Evolutionary conservation across 176 grass and related monocot species (phyloP).

Genomic region (Eleusine coracana): DNA sequence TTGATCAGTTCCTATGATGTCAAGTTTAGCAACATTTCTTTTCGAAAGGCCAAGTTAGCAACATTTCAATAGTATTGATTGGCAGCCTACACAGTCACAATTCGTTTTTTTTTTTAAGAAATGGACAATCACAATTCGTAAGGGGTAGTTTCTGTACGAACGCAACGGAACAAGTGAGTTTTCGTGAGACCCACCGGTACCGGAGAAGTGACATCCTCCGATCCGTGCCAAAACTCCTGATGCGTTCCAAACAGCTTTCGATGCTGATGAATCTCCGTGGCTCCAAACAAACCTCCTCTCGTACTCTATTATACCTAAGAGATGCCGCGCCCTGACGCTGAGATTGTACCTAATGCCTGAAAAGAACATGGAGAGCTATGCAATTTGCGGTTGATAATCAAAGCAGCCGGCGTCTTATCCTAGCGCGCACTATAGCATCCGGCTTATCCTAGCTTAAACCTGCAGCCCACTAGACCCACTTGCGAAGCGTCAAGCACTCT

Average conservation of each 20-base stretch:
- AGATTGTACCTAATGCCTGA: neutral
- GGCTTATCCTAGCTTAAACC: slow-evolving; percentile 28
- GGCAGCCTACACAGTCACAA: neutral
- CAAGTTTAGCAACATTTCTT: neutral
- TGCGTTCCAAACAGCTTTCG: neutral
- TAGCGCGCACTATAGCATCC: neutral
- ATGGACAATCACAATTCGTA: neutral
- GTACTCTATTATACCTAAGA: neutral
- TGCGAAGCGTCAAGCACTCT: neutral
- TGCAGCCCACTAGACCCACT: slow-evolving; percentile 1
- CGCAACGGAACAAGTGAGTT: neutral
- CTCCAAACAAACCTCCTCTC: neutral
- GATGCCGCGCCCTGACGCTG: slow-evolving; percentile 14
- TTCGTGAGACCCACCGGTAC: neutral
- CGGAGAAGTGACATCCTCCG: neutral
- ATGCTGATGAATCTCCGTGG: neutral
- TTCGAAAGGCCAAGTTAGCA: neutral
- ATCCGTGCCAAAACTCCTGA: neutral
- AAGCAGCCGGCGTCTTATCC: neutral
- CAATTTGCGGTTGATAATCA: slow-evolving; percentile 25
- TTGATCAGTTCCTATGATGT: neutral
- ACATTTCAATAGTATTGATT: neutral
- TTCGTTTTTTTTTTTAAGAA: no score
- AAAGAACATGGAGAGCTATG: neutral
- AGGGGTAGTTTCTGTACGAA: neutral